Conservation (phyloP, 2,329 filamentous ascomycete species). For the Aspergillus sp. region DNA sequence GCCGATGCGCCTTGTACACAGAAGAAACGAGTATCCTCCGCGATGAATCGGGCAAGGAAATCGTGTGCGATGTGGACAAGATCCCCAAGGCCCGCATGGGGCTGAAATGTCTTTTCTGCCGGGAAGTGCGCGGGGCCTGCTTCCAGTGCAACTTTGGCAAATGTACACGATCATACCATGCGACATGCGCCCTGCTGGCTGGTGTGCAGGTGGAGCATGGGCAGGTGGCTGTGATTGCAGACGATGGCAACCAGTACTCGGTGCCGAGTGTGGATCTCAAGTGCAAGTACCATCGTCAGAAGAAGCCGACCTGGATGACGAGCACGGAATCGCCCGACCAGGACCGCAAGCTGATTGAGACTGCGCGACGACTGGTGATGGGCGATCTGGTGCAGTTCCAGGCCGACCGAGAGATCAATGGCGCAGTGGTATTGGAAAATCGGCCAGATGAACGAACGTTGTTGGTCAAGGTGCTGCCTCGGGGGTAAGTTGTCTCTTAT, state of each 20-base stretch:
- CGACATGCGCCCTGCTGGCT: conserved; percentile 87
- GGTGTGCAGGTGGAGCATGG: conserved; percentile 89
- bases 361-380: conserved; percentile 64
- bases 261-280: conserved; percentile 89
- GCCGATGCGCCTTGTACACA: conserved; percentile 84
- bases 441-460: conserved; percentile 70
- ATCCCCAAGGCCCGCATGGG: conserved; percentile 86
- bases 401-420: conserved; percentile 81
- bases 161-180: conserved; percentile 88
- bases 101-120: conserved; percentile 91
- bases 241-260: conserved; percentile 89
- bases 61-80: conserved; percentile 72
- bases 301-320: conserved; percentile 74
- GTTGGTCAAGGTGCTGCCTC: conserved; percentile 78
- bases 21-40: conserved; percentile 85
- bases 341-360: conserved; percentile 65
- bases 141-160: conserved; percentile 97
- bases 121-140: conserved; percentile 90
- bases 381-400: conserved; percentile 87
- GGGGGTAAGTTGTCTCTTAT: conserved; percentile 60
- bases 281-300: conserved; percentile 89
- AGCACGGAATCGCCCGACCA: conserved; percentile 64
- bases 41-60: conserved; percentile 65
- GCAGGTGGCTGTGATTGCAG: conserved; percentile 79
- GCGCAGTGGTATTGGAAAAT: conserved; percentile 83